Conservation (phyloP, 495 filamentous ascomycete species). For the Ascobolus immersus region DNA sequence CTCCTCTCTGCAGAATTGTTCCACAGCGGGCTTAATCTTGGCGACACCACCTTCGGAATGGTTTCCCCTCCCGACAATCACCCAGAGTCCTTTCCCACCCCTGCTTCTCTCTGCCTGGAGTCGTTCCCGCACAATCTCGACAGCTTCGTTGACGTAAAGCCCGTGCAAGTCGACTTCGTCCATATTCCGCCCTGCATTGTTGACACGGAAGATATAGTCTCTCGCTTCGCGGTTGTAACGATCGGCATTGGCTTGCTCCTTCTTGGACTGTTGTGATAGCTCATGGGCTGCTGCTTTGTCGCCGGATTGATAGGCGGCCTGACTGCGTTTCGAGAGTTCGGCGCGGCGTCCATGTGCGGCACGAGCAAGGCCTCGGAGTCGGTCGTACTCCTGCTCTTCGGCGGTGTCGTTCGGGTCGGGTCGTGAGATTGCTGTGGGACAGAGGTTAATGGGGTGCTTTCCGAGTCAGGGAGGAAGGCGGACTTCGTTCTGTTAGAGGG, state of each 20-base stretch:
- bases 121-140: conserved; percentile 59
- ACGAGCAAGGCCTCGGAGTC: conserved; percentile 58
- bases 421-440: conserved; percentile 44
- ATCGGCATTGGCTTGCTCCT: conserved; percentile 52
- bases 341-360: conserved; percentile 50
- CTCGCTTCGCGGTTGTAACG: conserved; percentile 69
- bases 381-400: conserved; percentile 74
- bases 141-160: conserved; percentile 78
- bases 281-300: conserved; percentile 57
- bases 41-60: conserved; percentile 55
- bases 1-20: conserved; percentile 55
- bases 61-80: conserved; percentile 88
- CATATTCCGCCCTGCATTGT: conserved; percentile 37
- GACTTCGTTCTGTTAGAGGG: too few species aligned
- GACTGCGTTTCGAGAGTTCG: conserved; percentile 51
- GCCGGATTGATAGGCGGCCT: conserved; percentile 53
- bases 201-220: conserved; percentile 81
- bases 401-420: conserved; percentile 31
- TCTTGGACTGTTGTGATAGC: conserved; percentile 61
- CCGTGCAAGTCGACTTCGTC: conserved; percentile 91
- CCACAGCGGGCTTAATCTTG: conserved; percentile 78
- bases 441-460: conserved; percentile 1
- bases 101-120: conserved; percentile 45
- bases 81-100: conserved; percentile 54
- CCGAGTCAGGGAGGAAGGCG: too few species aligned